phyloP scores from a whole-genome alignment of 2,329 filamentous ascomycete species.

The Botrytis porri region DNA sequence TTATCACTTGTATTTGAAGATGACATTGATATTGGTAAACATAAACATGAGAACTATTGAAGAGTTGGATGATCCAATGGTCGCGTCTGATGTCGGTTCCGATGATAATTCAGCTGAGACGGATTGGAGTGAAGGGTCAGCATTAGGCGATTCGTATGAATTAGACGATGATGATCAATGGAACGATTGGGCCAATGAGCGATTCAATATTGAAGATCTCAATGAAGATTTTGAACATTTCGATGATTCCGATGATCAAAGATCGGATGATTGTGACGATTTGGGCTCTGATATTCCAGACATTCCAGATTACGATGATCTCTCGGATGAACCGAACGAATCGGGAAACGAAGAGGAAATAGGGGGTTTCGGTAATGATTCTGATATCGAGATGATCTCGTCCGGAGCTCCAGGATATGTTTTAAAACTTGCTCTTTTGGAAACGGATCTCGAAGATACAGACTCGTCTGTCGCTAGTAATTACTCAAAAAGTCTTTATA shows the following conservation, averaged over 20 bases:
- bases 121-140: slow-evolving; percentile 14
- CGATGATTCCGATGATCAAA: background rate
- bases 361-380: background rate
- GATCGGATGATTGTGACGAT: background rate
- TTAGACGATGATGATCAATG: slow-evolving; percentile 13
- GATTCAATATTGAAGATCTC: background rate
- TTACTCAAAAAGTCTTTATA: slow-evolving; percentile 11
- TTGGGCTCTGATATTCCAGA: background rate
- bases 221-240: background rate
- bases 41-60: background rate
- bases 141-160: background rate
- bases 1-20: slow-evolving; percentile 2
- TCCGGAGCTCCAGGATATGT: background rate
- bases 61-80: background rate
- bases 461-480: background rate
- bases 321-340: background rate
- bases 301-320: background rate
- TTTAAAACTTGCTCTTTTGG: background rate
- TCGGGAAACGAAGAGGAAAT: background rate
- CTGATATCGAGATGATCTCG: background rate
- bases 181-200: slow-evolving; percentile 12
- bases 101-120: slow-evolving; percentile 5
- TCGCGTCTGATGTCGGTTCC: background rate
- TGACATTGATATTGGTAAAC: background rate
- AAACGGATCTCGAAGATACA: background rate